These are phyloP conservation scores for Chrysanthemum makinoi DNA, from an alignment of 129 eudicot species.

Conservation along the genomic window DNA sequence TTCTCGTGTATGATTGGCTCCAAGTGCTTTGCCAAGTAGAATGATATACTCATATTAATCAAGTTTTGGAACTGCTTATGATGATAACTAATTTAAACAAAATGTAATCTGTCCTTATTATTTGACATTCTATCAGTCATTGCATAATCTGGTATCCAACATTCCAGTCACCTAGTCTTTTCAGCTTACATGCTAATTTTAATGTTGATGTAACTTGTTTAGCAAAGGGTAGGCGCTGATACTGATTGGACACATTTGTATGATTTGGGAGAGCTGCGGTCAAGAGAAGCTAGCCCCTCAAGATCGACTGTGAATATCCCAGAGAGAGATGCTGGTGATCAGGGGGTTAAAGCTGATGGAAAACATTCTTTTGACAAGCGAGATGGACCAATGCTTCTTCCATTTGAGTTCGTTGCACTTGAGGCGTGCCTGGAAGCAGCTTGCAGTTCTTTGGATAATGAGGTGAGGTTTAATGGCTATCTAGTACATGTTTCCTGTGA, in stretches of 20 bases:
- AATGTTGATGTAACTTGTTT: constrained; percentile 7
- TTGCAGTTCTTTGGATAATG: constrained; percentile 55
- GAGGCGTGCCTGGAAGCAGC: constrained; percentile 66
- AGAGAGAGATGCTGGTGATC: constrained; percentile 31
- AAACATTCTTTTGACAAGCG: constrained; percentile 62
- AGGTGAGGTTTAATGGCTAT: constrained; percentile 28
- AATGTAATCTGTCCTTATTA: too few species aligned
- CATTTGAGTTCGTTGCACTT: constrained; percentile 58
- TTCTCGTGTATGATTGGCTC: too few species aligned
- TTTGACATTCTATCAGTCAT: not conserved
- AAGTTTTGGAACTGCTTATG: too few species aligned
- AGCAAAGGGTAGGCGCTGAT: constrained; percentile 57
- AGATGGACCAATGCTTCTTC: constrained; percentile 52
- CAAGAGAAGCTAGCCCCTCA: constrained; percentile 60
- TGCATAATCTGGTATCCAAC: not conserved
- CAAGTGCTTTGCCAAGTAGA: too few species aligned
- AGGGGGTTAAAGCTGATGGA: constrained; percentile 55
- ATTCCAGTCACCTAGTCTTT: not conserved
- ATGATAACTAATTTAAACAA: too few species aligned
- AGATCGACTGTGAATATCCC: constrained; percentile 42
- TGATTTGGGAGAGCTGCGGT: constrained; percentile 69
- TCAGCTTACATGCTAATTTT: not conserved
- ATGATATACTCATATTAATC: too few species aligned
- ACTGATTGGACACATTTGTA: constrained; percentile 73
- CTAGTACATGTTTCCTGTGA: constrained; percentile 10